These are phyloP conservation scores for Quaeritorhiza haematococci DNA, from an alignment of 371 early-diverging fungal species.

Conservation along the genomic window DNA sequence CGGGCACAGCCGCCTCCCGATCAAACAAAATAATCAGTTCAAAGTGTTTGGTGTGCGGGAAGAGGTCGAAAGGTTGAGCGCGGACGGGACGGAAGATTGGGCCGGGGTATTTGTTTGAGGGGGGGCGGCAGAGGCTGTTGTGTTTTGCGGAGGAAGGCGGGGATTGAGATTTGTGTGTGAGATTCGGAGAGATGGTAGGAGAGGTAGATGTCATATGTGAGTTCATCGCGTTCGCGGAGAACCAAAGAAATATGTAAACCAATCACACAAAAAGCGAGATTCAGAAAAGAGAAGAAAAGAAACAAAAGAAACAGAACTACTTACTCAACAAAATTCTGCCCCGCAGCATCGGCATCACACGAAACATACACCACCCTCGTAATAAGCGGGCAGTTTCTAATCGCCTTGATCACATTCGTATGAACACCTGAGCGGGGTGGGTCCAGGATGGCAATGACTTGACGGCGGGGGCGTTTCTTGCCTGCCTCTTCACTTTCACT, in stretches of 20 bases:
- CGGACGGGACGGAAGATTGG: conserved; percentile 58
- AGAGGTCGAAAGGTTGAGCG: conserved; percentile 67
- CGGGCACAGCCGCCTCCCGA: conserved; percentile 5
- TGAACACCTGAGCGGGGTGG: conserved; percentile 75
- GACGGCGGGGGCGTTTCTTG: no score
- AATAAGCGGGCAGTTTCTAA: conserved; percentile 54
- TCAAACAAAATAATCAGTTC: conserved; percentile 69
- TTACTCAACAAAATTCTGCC: conserved; percentile 67
- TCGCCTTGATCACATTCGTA: conserved; percentile 56
- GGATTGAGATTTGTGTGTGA: conserved; percentile 1
- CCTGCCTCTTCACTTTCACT: no score
- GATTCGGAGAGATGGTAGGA: neutral
- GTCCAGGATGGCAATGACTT: conserved; percentile 66
- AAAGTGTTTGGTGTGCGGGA: conserved; percentile 72
- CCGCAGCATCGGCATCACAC: conserved; percentile 64
- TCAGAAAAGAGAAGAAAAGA: neutral
- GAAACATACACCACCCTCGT: conserved; percentile 65
- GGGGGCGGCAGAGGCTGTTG: conserved; percentile 51
- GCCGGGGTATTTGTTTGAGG: conserved; percentile 53
- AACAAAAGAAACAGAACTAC: conserved; percentile 13
- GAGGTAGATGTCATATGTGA: no score
- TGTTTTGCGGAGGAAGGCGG: conserved; percentile 18
- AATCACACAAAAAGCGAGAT: conserved; percentile 5
- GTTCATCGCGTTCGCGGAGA: no score
- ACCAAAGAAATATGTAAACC: no score